Evolutionary conservation across 148 eudicot genomes (phyloP), one percentile per base, ranked within the genome.

Genomic region (Fallopia convolvulus): DNA sequence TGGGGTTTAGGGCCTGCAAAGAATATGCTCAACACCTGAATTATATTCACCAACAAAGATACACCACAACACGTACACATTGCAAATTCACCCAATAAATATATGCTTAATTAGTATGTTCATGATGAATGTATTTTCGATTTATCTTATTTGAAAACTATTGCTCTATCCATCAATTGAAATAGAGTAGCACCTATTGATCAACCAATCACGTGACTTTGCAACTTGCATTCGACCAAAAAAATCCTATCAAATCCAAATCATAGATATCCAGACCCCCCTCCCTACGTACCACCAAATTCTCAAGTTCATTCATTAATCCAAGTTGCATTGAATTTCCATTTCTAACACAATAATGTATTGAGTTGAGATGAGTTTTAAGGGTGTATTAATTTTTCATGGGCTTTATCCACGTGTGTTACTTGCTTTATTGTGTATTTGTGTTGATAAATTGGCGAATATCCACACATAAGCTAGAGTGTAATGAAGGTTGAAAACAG

Each of bases 21-120:
- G 72, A 36, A 68, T 68, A 68, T 68, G 9, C 72, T 9, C 72
- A 68, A 68, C 72, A 68, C 72, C 72, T 68, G 72, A 39, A 44
- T 26, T 26, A 41, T 4, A 66, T 68, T 68, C 72, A 33, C 72
- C 44, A 21, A 20, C 14, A 21, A 20, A 21, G 7, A 58, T 21
- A 21, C 32, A 33, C 42, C 21, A 33, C 14, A 15, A 36, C 8
- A 33, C 1, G 17, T 15, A 36, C 8, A 33, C 1, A 36, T 15
- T 66, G 72, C 44, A 66, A 33, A 15, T 63, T 26, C n/a, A 30
- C 70, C 2, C 15, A 6, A 56, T 20, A 52, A 17, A 52, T 14
- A 14, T 17, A 52, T 15, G 15, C 30, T 26, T 26, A 14, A n/a
- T 14, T 6, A 6, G 0, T 42, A 44, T 44, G 10, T 1, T 44